Base-by-base conservation (phyloP, 1,284 basidiomycete genomes). In the Pseudozyma flocculosa region DNA sequence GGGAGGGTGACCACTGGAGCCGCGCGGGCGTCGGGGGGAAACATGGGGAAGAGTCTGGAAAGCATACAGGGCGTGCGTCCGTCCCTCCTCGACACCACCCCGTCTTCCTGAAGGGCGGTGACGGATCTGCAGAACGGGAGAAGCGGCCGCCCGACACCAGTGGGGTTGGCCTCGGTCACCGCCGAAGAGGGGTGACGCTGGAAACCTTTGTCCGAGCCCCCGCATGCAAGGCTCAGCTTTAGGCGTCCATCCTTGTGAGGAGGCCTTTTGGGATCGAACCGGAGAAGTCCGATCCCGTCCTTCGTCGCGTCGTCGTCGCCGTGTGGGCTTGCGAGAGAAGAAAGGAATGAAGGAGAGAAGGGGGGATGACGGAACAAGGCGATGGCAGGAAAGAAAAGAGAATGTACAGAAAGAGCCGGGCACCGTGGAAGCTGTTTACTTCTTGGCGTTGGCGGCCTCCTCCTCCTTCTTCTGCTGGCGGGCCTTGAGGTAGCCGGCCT, bases 401-500 rank as follows among this genome's bases (percentile, higher is more conserved):
- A 32, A 45, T 14, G 37, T n/a, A 23, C 7, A 32, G 34, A 42
- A 50, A 9, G 17, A 5, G n/a, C 26, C 7, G 17, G 17, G 24
- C 30, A 13, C 32, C 14, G 8, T 19, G 22, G n/a, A 39, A 32
- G 34, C 37, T n/a, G 59, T 81, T 83, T 88, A 91, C 84, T 92
- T 92, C 85, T 92, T 92, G 85, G 92, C 90, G 79, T 84, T 85
- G 65, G 88, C 89, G 79, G 91, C 90, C 84, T 92, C 90, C 80
- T 92, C 90, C 74, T 89, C 90, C 80, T 88, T 89, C 89, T 77
- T 77, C 45, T 64, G 64, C 55, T 70, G 78, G 56, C 83, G 79
- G 79, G 82, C 82, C 82, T 91, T 91, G 83, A 92, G 89, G 71
- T 83, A 83, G 81, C 94, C 94, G 72, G 88, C 91, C 83, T 89